These are phyloP conservation scores for Cutaneotrichosporon curvatum DNA, from an alignment of 1,284 basidiomycete species.

Conservation along the genomic window DNA sequence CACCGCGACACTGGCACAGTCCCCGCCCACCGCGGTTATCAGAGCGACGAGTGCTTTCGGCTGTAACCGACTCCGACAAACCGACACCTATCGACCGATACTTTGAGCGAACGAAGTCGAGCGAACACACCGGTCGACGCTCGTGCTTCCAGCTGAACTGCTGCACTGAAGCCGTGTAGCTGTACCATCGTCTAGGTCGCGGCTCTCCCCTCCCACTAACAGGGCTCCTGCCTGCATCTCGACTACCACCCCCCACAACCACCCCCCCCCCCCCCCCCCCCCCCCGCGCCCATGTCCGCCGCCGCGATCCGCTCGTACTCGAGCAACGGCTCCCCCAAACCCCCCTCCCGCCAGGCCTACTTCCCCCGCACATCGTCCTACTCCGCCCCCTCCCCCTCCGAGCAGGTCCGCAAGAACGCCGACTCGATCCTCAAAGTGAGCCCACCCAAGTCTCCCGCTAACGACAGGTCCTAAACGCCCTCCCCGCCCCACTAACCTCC, in stretches of 20 bases:
- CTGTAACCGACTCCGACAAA: too few species aligned
- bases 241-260: not conserved
- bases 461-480: constrained; percentile 24
- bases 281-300: constrained; percentile 6
- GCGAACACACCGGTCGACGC: too few species aligned
- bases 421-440: constrained; percentile 33
- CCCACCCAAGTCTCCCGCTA: not conserved
- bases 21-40: too few species aligned
- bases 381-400: constrained; percentile 5
- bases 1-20: too few species aligned
- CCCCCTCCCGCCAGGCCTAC: constrained; percentile 4
- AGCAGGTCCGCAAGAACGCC: constrained; percentile 20
- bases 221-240: too few species aligned
- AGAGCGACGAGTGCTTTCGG: too few species aligned
- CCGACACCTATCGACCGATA: too few species aligned
- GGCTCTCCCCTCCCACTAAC: too few species aligned
- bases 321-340: constrained; percentile 3
- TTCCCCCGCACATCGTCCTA: constrained; percentile 7
- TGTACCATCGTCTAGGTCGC: too few species aligned
- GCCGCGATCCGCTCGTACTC: constrained; percentile 16
- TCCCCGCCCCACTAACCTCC: constrained; percentile 34
- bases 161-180: too few species aligned
- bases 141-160: too few species aligned
- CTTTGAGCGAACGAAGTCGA: too few species aligned
- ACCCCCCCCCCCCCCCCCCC: not conserved